phyloP scores from a whole-genome alignment of 805 yeast species.

The Limtongia smithiae region DNA sequence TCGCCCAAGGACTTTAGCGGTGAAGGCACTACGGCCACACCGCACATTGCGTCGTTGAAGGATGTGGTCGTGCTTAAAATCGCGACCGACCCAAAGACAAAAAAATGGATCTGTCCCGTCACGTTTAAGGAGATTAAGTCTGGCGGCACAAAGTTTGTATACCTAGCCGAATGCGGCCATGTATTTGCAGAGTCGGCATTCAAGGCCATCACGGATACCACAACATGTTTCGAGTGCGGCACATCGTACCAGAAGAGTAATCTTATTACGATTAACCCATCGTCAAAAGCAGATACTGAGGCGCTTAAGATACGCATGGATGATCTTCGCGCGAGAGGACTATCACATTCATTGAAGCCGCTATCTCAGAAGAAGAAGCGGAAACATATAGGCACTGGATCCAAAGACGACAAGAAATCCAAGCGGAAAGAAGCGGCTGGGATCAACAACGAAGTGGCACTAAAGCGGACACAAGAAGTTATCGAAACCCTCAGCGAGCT shows the following conservation, averaged over 20 bases:
- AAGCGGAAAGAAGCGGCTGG: neutral
- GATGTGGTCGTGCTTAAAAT: conserved; percentile 48
- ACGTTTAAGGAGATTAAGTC: conserved; percentile 41
- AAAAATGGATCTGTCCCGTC: conserved; percentile 42
- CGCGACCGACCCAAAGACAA: neutral
- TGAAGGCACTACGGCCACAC: conserved; percentile 33
- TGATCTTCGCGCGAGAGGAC: conserved; percentile 8
- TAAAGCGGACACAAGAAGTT: too few relatives aligned
- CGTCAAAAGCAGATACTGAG: conserved; percentile 9
- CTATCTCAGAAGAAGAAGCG: conserved; percentile 17
- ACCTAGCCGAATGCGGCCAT: conserved; percentile 43
- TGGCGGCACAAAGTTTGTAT: conserved; percentile 42
- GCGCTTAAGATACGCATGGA: conserved; percentile 15
- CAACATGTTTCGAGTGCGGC: conserved; percentile 40
- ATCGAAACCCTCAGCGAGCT: too few relatives aligned
- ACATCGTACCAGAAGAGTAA: conserved; percentile 31
- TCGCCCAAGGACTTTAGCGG: conserved; percentile 37
- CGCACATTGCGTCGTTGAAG: conserved; percentile 41
- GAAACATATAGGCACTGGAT: conserved; percentile 2
- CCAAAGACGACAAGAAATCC: conserved; percentile 3
- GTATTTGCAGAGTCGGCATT: conserved; percentile 31
- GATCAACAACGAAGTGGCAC: neutral
- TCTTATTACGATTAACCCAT: conserved; percentile 42
- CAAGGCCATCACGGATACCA: conserved; percentile 10
- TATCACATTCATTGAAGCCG: conserved; percentile 22